Percentiles rank a stretch among this genome's conserved stretches.
Evolutionary conservation across 352 stramenopile genomes (phyloP).

Genomic region (Plasmopara viticola): DNA sequence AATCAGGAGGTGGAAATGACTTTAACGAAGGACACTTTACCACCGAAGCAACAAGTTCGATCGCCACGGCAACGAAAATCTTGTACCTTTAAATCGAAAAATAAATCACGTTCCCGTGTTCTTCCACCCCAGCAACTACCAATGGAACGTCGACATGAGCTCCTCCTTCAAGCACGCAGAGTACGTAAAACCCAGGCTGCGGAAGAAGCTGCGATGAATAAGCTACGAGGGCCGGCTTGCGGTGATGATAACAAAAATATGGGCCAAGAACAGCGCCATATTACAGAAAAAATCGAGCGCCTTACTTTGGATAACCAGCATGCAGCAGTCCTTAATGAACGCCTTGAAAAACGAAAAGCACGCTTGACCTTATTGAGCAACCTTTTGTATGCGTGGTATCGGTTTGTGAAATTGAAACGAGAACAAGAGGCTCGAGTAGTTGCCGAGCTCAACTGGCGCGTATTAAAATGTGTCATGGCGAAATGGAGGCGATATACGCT

Average conservation of each 20-base stretch:
- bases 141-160: constrained; percentile 36
- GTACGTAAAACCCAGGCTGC: constrained; percentile 13
- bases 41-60: background rate
- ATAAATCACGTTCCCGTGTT: background rate
- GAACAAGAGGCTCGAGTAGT: constrained; percentile 13
- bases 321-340: constrained; percentile 19
- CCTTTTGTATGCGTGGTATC: constrained; percentile 15
- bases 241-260: constrained; percentile 24
- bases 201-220: constrained; percentile 14
- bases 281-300: constrained; percentile 32
- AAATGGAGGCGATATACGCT: constrained; percentile 19
- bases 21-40: constrained; percentile 1
- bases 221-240: constrained; percentile 1
- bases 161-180: constrained; percentile 20
- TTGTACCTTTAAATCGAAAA: background rate
- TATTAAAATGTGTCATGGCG: constrained; percentile 12
- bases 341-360: constrained; percentile 20
- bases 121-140: constrained; percentile 12
- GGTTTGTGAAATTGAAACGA: constrained; percentile 5
- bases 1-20: constrained; percentile 10
- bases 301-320: constrained; percentile 33
- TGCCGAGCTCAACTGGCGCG: constrained; percentile 21
- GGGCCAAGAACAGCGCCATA: constrained; percentile 16
- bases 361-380: constrained; percentile 11
- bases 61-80: background rate